Base-by-base conservation (phyloP, 2,329 filamentous ascomycete species). In the Exophiala calicioides region DNA sequence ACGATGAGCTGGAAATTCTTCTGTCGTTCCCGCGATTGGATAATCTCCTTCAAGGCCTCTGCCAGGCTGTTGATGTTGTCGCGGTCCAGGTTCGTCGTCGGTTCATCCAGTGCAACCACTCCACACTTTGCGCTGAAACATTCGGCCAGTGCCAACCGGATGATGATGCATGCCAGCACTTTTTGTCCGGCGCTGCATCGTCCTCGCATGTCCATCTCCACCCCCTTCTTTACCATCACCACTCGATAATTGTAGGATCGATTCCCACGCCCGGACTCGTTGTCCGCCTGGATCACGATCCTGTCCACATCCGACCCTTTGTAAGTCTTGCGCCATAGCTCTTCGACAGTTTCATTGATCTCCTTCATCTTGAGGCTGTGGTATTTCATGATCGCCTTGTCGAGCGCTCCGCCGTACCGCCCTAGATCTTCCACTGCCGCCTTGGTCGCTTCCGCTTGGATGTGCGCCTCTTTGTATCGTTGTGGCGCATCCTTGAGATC, bases 161-260 rank as follows among this genome's bases (percentile, higher is more conserved):
- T 96, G 69, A 98, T 94, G 71, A 98, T 98, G 68, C 85, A 90
- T 3, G 93, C 93, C 20, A 98, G 81, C 20, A 98, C 91, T 69
- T 95, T 96, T 67, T 98, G 93, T 3, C 93, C 93, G 1, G 93
- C 93, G 58, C 88, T 94, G 76, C 93, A 98, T 44, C 93, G 88
- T 1, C 93, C 94, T 53, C 93, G 88, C 93, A 98, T 98, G 71
- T 98, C 93, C 90, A 98, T 95, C 68, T 98, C 93, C 1, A 87
- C 88, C 62, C 94, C 90, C 65, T 91, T 86, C 73, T 98, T 98
- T 59, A 95, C 83, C 93, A 98, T 98, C 68, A 88, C 90, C 4
- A 98, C 85, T 35, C 93, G 88, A 74, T 98, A 98, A 70, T 98
- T 97, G 78, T 97, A 97, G 53, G 78, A 87, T 60, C 88, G 84